Evolutionary conservation across 441 rosid species (phyloP).

Genomic region (Pelargonium fulgidum): DNA sequence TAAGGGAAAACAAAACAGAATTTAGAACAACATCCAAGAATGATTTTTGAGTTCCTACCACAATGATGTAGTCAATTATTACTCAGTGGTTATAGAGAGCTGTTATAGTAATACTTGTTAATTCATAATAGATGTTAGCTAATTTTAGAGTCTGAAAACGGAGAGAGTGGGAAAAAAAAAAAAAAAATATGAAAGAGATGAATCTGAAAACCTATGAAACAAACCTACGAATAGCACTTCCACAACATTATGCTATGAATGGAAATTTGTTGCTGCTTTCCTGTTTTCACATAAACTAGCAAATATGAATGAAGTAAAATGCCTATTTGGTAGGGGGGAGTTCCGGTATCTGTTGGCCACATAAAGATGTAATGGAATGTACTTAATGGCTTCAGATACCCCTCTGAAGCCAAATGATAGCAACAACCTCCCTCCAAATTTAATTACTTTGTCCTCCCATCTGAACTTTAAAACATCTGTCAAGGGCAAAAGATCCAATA

Average conservation of each 20-base stretch:
- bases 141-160: neutral
- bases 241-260: neutral
- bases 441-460: neutral
- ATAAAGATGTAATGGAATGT: neutral
- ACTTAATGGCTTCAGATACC: conserved; percentile 2
- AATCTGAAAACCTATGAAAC: neutral
- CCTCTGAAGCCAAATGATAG: neutral
- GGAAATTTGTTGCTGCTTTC: neutral
- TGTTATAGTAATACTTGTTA: no score
- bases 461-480: neutral
- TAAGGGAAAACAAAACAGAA: conserved; percentile 6
- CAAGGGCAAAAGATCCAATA: neutral
- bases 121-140: neutral
- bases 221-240: neutral
- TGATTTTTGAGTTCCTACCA: neutral
- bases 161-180: neutral
- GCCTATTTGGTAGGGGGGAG: neutral
- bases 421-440: neutral
- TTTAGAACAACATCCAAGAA: neutral
- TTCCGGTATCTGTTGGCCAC: conserved; percentile 1
- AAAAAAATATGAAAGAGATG: neutral
- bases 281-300: neutral
- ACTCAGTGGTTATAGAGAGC: no score
- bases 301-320: neutral
- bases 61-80: neutral